These are phyloP conservation scores for Fraxinus albicans DNA, from an alignment of 305 asterid species.

Conservation along the genomic window DNA sequence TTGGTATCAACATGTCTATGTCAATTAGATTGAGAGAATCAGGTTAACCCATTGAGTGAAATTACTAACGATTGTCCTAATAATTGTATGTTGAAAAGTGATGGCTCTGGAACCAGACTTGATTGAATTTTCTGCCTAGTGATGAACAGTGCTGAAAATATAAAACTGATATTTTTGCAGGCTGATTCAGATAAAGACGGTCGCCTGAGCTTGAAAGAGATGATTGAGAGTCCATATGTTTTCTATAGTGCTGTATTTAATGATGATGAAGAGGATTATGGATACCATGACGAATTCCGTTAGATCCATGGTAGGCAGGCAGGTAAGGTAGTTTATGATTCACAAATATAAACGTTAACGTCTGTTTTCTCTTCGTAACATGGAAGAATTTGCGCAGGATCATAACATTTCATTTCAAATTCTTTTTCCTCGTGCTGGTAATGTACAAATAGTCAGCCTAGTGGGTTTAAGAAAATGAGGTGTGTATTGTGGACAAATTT, in stretches of 20 bases:
- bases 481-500: conserved; percentile 9
- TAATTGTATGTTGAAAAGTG: not conserved
- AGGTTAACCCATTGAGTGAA: not conserved
- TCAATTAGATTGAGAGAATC: not conserved
- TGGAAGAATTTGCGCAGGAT: conserved; percentile 14
- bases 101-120: not conserved
- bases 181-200: conserved; percentile 91
- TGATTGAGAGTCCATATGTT: conserved; percentile 86
- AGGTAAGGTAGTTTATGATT: conserved; percentile 16
- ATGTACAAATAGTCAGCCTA: conserved; percentile 14
- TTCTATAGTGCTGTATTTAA: conserved; percentile 87
- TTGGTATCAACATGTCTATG: not conserved
- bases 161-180: conserved; percentile 40
- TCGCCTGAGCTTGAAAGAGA: conserved; percentile 69
- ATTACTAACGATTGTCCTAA: not conserved
- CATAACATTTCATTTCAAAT: conserved; percentile 11
- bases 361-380: conserved; percentile 11
- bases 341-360: not conserved
- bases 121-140: not conserved
- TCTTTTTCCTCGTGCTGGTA: conserved; percentile 10
- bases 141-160: conserved; percentile 18
- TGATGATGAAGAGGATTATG: conserved; percentile 74
- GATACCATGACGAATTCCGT: conserved; percentile 86
- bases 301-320: conserved; percentile 28
- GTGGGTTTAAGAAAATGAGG: not conserved